Percentiles rank a stretch among this genome's conserved stretches.
Evolutionary conservation across 2,329 filamentous ascomycete genomes (phyloP).

Genomic region (Pseudopyricularia javanii): DNA sequence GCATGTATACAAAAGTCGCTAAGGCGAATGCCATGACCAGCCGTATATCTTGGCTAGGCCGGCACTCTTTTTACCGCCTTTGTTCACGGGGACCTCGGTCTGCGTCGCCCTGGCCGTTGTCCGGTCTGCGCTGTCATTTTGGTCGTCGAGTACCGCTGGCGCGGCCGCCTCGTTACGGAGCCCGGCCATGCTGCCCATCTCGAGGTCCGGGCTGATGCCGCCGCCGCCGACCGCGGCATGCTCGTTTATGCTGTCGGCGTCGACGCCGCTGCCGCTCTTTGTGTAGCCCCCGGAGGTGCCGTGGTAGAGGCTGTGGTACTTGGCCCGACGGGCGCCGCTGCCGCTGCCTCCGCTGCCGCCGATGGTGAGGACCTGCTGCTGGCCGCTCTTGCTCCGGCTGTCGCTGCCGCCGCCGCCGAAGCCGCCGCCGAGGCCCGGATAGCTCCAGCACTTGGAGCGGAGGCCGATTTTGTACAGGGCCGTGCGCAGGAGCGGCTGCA

Average conservation of each 20-base stretch:
- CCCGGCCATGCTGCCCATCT: not conserved
- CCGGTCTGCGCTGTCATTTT: not conserved
- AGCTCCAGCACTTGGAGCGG: slow-evolving; percentile 1
- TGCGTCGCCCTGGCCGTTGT: not conserved
- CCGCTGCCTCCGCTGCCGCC: not conserved
- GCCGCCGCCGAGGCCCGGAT: not conserved
- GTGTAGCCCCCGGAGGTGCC: not conserved
- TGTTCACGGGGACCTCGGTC: not conserved
- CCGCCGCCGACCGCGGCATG: not conserved
- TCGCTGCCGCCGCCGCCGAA: not conserved
- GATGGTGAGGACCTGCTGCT: not conserved
- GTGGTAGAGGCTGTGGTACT: not conserved
- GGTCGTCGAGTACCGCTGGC: not conserved
- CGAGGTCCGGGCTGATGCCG: not conserved
- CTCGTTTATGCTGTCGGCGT: not conserved
- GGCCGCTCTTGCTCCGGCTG: not conserved
- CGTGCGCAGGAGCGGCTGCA: slow-evolving; percentile 24
- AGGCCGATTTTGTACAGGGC: slow-evolving; percentile 14
- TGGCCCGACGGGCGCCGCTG: not conserved
- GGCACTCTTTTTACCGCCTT: not conserved
- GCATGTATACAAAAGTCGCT: no score
- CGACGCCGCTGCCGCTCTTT: not conserved
- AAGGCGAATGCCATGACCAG: no score
- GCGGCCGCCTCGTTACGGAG: not conserved
- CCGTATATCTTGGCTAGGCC: no score